Percentiles rank a stretch among this genome's conserved stretches.
phyloP scores from a whole-genome alignment of 2,329 filamentous ascomycete species.

The Didymella arachidicola region DNA sequence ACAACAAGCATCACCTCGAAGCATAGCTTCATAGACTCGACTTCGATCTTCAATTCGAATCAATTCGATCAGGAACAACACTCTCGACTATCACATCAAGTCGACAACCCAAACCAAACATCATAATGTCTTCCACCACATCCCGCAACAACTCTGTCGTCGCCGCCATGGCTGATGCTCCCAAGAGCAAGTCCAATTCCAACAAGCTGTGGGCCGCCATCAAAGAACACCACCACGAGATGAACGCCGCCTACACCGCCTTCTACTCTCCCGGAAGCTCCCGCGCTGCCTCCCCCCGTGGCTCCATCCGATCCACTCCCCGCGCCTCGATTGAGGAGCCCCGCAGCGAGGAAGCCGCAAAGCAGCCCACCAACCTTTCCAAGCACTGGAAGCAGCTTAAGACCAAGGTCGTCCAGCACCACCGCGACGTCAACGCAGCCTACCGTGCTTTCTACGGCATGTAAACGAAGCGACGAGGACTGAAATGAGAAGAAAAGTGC shows the following conservation, averaged over 20 bases:
- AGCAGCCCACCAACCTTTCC: constrained; percentile 30
- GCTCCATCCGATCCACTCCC: constrained; percentile 23
- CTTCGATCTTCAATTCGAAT: constrained; percentile 9
- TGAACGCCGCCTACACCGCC: constrained; percentile 40
- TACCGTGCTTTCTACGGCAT: constrained; percentile 28
- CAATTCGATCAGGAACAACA: constrained; percentile 7
- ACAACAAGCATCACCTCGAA: constrained; percentile 20
- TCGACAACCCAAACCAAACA: constrained; percentile 6
- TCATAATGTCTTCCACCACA: constrained; percentile 23
- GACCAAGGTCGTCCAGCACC: constrained; percentile 43
- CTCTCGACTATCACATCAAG: constrained; percentile 6
- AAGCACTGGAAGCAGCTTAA: constrained; percentile 39
- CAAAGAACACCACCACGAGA: constrained; percentile 42
- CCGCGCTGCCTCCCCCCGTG: constrained; percentile 14
- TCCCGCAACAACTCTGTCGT: constrained; percentile 33
- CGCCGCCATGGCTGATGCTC: constrained; percentile 20
- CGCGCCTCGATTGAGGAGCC: constrained; percentile 27
- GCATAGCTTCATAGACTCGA: constrained; percentile 20
- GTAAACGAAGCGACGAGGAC: constrained; percentile 2
- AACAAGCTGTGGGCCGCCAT: constrained; percentile 40
- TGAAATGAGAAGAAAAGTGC: constrained; percentile 16
- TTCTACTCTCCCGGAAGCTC: constrained; percentile 35
- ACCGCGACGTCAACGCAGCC: constrained; percentile 37
- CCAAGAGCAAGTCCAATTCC: constrained; percentile 29
- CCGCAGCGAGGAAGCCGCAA: constrained; percentile 18